Conservation (phyloP, 805 yeast genomes). For the Naumovozyma castellii region DNA sequence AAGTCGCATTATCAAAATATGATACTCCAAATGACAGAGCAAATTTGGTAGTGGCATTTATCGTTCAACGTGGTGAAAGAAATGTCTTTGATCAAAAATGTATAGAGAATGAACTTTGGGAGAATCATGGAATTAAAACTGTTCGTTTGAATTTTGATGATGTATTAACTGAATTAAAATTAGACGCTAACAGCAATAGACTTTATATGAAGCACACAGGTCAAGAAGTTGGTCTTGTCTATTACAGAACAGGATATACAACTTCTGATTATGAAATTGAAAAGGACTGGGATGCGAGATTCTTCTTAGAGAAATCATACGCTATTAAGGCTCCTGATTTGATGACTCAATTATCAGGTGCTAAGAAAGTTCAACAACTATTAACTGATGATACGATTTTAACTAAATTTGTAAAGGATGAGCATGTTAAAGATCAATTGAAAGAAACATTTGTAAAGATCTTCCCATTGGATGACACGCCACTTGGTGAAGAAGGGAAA, state of each 20-base stretch:
- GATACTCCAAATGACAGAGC: conserved; percentile 10
- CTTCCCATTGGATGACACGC: conserved; percentile 71
- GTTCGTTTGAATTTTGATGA: conserved; percentile 61
- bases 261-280: conserved; percentile 68
- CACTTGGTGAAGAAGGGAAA: conserved; percentile 52
- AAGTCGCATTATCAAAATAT: conserved; percentile 55
- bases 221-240: conserved; percentile 77
- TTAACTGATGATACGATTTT: conserved; percentile 50
- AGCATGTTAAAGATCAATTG: conserved; percentile 27
- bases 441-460: conserved; percentile 68
- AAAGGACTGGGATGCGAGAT: conserved; percentile 70
- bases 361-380: conserved; percentile 88
- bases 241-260: conserved; percentile 82
- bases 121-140: conserved; percentile 47
- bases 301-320: conserved; percentile 55
- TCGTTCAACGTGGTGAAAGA: conserved; percentile 78
- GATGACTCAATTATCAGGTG: conserved; percentile 82
- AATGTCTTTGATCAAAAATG: conserved; percentile 88
- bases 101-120: conserved; percentile 60
- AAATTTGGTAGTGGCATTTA: conserved; percentile 43
- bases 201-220: conserved; percentile 45
- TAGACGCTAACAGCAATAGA: conserved; percentile 19
- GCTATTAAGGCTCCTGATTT: conserved; percentile 91
- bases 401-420: conserved; percentile 33
- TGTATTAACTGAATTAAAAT: conserved; percentile 29